Percentiles rank a stretch among this genome's conserved stretches.
phyloP scores from a whole-genome alignment of 352 stramenopile species.

The Phytophthora boehmeriae region DNA sequence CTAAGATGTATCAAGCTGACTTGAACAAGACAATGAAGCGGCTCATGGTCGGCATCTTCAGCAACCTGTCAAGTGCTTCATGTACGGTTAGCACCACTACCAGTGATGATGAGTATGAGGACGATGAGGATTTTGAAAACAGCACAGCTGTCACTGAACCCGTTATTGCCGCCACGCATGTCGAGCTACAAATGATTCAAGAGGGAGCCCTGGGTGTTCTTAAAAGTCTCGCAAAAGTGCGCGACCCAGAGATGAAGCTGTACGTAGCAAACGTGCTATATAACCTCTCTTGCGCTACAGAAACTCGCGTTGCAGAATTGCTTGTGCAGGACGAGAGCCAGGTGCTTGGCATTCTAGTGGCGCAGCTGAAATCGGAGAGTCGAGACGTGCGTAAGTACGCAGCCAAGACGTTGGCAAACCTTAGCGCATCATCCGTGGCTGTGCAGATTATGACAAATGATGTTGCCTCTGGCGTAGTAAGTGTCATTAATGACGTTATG shows the following conservation, averaged over 20 bases:
- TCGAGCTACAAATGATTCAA: conserved; percentile 60
- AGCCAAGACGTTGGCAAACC: conserved; percentile 65
- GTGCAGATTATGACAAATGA: conserved; percentile 72
- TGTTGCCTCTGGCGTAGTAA: conserved; percentile 37
- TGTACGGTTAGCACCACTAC: conserved; percentile 3
- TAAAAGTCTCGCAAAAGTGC: conserved; percentile 74
- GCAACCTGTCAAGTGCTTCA: conserved; percentile 60
- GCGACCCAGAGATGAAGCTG: conserved; percentile 81
- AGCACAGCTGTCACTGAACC: neutral
- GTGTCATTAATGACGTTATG: conserved; percentile 71
- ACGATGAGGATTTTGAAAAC: conserved; percentile 11
- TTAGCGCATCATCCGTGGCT: conserved; percentile 53
- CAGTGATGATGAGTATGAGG: neutral
- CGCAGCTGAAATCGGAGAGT: conserved; percentile 72
- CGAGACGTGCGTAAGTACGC: conserved; percentile 70
- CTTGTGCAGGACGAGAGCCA: conserved; percentile 78
- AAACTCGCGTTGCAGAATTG: conserved; percentile 44
- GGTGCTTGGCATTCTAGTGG: conserved; percentile 66
- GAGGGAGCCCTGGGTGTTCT: conserved; percentile 71
- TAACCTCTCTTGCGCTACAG: conserved; percentile 71
- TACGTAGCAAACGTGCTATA: conserved; percentile 85
- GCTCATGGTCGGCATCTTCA: conserved; percentile 75
- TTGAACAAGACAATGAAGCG: conserved; percentile 82
- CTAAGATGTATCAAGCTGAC: conserved; percentile 79
- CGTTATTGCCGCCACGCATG: conserved; percentile 10